Evolutionary conservation across 495 filamentous ascomycete species (phyloP), one percentile per base, ranked within the genome.

Genomic region (Podospora pseudopauciseta): DNA sequence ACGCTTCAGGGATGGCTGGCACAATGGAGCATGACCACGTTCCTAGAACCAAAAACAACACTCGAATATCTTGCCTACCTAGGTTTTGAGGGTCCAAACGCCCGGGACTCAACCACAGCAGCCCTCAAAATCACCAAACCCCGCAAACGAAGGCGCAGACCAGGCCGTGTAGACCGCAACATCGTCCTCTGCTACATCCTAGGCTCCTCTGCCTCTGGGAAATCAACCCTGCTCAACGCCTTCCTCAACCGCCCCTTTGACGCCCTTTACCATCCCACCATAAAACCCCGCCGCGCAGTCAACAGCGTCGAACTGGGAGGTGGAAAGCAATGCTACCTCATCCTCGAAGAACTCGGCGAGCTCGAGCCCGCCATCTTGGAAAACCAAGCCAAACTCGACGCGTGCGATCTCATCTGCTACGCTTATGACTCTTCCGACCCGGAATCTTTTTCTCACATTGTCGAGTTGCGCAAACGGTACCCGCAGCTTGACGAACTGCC

Each of bases 1-100:
- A 99, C 95, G 3, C 85, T 98, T 2, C 95, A 99, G 78, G 95
- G 95, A 4, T 99, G 95, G 95, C 86, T 99, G 19, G 96, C 95
- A 4, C 95, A 99, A 71, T 99, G 95, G 95, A 97, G 93, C 78
- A 99, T 99, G 95, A 99, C 96, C 0, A 99, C 95, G 2, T 99
- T 98, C 73, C 86, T 93, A 62, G 93, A 95, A 34, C 94, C 96
- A 18, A 94, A 93, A 75, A 98, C 93, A 0, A 98, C 95, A 0
- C 81, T 99, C 2, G 92, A 94, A 69, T 99, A 99, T 74, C 86
- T 99, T 11, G 96, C 95, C 6, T 98, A 97, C 73, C 87, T 99
- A 2, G 95, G 95, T 11, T 99, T 97, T 74, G 91, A 93, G 71
- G 84, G 84, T 11, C 72, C 82, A 0, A 83, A 84, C 67, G 86